Evolutionary conservation across 139 green algal species (phyloP), one percentile per base, ranked within the genome.

Genomic region (Chlorella sp.): DNA sequence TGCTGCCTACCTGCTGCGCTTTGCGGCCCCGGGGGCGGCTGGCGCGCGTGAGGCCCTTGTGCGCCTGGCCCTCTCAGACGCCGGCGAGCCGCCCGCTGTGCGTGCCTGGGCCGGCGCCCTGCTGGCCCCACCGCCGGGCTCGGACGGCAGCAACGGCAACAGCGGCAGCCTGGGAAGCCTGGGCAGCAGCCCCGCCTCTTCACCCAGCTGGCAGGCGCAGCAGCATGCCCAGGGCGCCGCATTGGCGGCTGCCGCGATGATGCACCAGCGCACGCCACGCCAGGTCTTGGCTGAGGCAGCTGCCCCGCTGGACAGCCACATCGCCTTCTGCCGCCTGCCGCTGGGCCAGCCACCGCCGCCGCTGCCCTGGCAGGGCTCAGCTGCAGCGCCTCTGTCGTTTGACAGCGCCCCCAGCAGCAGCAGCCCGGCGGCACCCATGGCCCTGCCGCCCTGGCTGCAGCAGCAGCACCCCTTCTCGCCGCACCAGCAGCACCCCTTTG

Each of bases 1-100:
- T 30, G 84, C 84, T 5, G 84, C 84, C 26, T 88, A 81, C 84
- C 84, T 88, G 68, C 84, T 88, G 39, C 68, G 68, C 39, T 88
- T 88, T 48, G 39, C 68, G 0, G 84, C 84, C 22, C 30, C 84
- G 0, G 84, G 60, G 14, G 39, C 66, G 14, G 36, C 84, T 12
- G 84, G 68, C 24, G 71, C 84, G 2, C 84, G 84, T 1, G 84
- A 88, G 15, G 84, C 84, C 9, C 66, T 88, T 14, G 37, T 88
- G 9, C 84, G 60, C 66, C 66, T 88, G 61, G 42, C 57, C 21
- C 68, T 88, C 39, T 68, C 84, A 14, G 66, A 88, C 36, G 77
- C 66, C 84, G 84, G 84, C 39, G 84, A 88, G 68, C 66, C 84
- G 40, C 34, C 64, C 0, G 84, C 39, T 21, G 68, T 88, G 66